Evolutionary conservation across 208 protist species (phyloP).

Genomic region (Leishmania gerbilli): DNA sequence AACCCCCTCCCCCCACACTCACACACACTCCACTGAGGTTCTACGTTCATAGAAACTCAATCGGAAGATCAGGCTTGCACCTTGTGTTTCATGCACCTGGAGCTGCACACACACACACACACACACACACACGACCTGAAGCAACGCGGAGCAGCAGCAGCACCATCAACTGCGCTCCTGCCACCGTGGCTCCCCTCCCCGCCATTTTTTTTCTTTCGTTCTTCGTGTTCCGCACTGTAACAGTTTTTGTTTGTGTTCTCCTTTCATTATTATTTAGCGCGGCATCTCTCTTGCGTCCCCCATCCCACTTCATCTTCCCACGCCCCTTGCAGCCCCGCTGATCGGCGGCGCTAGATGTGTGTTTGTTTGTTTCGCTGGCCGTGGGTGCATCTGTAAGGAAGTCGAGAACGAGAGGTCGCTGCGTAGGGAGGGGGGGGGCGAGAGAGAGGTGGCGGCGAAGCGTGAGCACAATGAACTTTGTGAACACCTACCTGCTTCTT

Average conservation of each 20-base stretch:
- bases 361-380: not conserved
- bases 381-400: not conserved
- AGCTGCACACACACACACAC: not conserved
- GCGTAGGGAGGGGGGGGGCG: not conserved
- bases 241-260: not conserved
- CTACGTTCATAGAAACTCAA: not conserved
- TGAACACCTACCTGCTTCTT: constrained; percentile 34
- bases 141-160: not conserved
- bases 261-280: not conserved
- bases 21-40: not conserved
- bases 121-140: not conserved
- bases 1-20: not conserved
- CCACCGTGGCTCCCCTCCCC: not conserved
- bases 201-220: not conserved
- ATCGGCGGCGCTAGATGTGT: not conserved
- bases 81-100: not conserved
- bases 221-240: not conserved
- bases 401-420: not conserved
- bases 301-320: not conserved
- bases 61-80: not conserved
- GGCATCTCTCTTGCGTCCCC: not conserved
- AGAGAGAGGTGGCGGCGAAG: not conserved
- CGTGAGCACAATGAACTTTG: constrained; percentile 25
- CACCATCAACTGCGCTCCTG: not conserved
- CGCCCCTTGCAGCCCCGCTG: not conserved